Conservation (phyloP, 129 eudicot genomes). For the Chrysanthemum makinoi region DNA sequence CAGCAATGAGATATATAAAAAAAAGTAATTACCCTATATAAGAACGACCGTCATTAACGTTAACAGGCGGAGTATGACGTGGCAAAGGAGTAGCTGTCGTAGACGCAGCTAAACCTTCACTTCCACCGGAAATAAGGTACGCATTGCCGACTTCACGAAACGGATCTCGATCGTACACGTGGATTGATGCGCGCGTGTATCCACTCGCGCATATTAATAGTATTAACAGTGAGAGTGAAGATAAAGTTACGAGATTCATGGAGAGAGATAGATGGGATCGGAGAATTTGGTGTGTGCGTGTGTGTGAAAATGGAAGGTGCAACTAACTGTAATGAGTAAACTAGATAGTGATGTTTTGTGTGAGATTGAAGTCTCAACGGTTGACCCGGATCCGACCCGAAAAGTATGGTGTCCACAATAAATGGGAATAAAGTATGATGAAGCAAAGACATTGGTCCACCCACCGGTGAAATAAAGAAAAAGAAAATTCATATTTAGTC, state of each 20-base stretch:
- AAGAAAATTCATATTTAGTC: no score
- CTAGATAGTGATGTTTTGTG: neutral
- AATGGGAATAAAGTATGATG: no score
- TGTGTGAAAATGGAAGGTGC: neutral
- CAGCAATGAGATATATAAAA: no score
- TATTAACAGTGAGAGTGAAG: conserved; percentile 18
- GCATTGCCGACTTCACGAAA: conserved; percentile 96
- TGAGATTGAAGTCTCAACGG: neutral
- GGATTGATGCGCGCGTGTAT: conserved; percentile 72
- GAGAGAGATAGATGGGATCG: conserved; percentile 45
- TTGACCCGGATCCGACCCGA: neutral
- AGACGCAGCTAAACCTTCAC: conserved; percentile 83
- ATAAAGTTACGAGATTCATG: conserved; percentile 48
- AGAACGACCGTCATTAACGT: conserved; percentile 60
- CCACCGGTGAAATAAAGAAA: no score
- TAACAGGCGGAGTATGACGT: conserved; percentile 23
- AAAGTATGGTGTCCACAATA: no score
- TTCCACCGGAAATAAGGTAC: conserved; percentile 90
- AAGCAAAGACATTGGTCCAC: neutral
- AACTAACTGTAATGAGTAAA: conserved; percentile 22
- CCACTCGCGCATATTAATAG: conserved; percentile 28
- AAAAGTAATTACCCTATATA: conserved; percentile 52
- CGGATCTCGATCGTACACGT: conserved; percentile 75
- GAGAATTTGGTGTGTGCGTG: conserved; percentile 34
- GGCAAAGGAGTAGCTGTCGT: conserved; percentile 34